A percentile compares a stretch with the other conserved stretches of the same genome.
Evolutionary conservation across 2,329 filamentous ascomycete genomes (phyloP).

Genomic region (Furcasterigmium sp.): DNA sequence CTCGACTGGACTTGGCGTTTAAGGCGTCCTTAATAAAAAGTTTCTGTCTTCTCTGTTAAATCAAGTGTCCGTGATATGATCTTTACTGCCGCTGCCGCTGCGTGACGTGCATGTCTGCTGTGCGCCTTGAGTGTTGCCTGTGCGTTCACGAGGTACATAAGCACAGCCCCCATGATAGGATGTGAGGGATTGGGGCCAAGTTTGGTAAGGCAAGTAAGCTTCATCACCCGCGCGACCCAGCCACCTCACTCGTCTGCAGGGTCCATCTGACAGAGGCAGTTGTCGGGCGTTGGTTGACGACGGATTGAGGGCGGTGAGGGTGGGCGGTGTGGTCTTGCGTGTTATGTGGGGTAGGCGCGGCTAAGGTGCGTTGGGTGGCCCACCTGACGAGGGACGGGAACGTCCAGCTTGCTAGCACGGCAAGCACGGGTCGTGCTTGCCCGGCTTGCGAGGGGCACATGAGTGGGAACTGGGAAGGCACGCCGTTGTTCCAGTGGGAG

Average conservation of each 20-base stretch:
- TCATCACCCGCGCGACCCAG: no score
- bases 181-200: no score
- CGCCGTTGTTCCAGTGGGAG: no score
- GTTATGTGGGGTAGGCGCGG: neutral
- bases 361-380: no score
- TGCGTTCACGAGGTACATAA: no score
- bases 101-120: no score
- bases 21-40: constrained; percentile 10
- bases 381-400: neutral
- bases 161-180: no score
- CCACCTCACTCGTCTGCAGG: no score
- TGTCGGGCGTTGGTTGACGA: neutral
- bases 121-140: no score
- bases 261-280: no score
- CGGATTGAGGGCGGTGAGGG: neutral
- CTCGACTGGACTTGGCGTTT: constrained; percentile 8
- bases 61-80: neutral
- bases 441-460: neutral
- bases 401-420: neutral
- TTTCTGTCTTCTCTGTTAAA: constrained; percentile 5
- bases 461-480: neutral
- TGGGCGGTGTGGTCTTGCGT: neutral
- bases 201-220: no score
- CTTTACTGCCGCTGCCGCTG: no score
- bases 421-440: neutral